A percentile compares a stretch with the other conserved stretches of the same genome.
Conservation (phyloP, 1,284 basidiomycete species). For the Fomitiporia mediterranea region DNA sequence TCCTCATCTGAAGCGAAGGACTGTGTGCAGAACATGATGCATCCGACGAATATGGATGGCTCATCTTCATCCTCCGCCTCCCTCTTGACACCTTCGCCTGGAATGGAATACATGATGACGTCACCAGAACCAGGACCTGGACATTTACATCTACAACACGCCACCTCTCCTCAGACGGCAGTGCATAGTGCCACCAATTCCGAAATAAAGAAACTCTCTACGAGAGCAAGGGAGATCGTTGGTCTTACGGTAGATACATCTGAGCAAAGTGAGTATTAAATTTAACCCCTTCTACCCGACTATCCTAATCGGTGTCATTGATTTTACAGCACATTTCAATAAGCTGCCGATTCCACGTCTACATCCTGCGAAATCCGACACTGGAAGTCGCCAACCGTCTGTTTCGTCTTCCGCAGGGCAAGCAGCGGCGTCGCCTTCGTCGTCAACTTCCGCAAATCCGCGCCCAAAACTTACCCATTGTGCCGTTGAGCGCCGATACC, state of each 20-base stretch:
- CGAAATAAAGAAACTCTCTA: conserved; percentile 8
- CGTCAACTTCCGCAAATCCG: conserved; percentile 25
- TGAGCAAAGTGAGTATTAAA: too few relatives aligned
- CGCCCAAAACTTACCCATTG: conserved; percentile 87
- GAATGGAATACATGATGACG: background rate
- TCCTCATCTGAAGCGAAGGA: background rate
- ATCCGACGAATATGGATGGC: background rate
- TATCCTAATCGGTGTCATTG: too few relatives aligned
- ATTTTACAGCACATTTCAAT: too few relatives aligned
- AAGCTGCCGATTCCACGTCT: conserved; percentile 17
- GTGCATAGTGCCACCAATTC: background rate
- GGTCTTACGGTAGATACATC: conserved; percentile 10
- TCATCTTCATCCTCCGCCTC: conserved; percentile 7
- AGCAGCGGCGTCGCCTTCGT: conserved; percentile 26
- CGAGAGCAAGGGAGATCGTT: conserved; percentile 10
- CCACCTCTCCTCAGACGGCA: background rate
- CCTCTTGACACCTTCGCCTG: conserved; percentile 2
- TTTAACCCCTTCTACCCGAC: too few relatives aligned
- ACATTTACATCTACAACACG: background rate
- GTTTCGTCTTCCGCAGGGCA: conserved; percentile 31
- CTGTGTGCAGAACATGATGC: background rate
- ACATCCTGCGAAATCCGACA: conserved; percentile 29
- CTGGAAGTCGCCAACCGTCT: conserved; percentile 15
- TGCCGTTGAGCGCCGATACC: conserved; percentile 87
- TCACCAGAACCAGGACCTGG: background rate